Percentiles rank a stretch among this genome's conserved stretches.
Conservation (phyloP, 768 basidiomycete genomes). For the Termitomyces bulborhizus region DNA sequence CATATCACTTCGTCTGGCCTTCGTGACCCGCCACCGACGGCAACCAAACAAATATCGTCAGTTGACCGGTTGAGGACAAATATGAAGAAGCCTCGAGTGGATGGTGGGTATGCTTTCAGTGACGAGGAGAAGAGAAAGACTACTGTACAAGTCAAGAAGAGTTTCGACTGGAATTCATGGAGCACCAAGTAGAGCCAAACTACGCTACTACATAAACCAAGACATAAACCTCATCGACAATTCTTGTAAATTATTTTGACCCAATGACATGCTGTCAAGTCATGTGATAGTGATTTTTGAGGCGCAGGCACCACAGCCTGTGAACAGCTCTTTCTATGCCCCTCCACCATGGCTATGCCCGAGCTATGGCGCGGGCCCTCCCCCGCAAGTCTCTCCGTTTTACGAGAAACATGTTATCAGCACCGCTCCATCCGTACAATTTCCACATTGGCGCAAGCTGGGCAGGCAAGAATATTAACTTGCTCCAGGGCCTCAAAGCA, state of each 20-base stretch:
- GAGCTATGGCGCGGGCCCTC: slow-evolving; percentile 12
- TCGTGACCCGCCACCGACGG: background rate
- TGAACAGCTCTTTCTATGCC: slow-evolving; percentile 2
- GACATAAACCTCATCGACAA: no score
- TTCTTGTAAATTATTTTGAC: no score
- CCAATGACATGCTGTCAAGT: background rate
- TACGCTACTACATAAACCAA: background rate
- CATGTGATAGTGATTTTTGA: slow-evolving; percentile 10
- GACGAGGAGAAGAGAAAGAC: background rate
- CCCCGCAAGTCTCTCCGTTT: slow-evolving; percentile 7
- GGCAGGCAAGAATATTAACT: slow-evolving; percentile 49
- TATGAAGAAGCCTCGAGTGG: slow-evolving; percentile 3
- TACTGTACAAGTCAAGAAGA: background rate
- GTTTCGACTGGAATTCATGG: slow-evolving; percentile 22
- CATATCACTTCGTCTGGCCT: slow-evolving; percentile 5
- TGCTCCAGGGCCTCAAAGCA: slow-evolving; percentile 26
- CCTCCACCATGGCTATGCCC: slow-evolving; percentile 1
- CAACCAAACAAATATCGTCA: background rate
- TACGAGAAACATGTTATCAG: slow-evolving; percentile 14
- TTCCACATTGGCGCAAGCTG: slow-evolving; percentile 78
- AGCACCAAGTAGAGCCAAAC: background rate
- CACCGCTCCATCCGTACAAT: slow-evolving; percentile 40
- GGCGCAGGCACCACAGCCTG: background rate
- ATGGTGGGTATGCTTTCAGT: background rate
- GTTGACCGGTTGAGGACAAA: background rate